These are phyloP conservation scores for Ceratobasidium theobromae DNA, from an alignment of 1,284 basidiomycete species.

Conservation along the genomic window DNA sequence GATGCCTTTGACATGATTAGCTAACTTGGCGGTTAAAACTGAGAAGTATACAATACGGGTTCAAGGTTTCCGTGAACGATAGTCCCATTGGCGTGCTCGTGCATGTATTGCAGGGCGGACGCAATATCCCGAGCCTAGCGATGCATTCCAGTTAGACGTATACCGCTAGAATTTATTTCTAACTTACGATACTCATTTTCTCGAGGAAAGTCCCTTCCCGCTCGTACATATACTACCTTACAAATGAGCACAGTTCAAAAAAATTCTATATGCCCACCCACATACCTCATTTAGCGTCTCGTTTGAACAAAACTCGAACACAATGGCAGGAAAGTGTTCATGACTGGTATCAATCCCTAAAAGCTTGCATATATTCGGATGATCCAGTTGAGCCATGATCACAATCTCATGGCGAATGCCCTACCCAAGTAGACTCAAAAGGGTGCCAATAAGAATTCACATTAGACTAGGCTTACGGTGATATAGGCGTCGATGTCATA, in stretches of 20 bases:
- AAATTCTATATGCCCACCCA: not conserved
- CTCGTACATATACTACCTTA: not conserved
- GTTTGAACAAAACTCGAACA: not conserved
- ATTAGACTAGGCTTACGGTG: not conserved
- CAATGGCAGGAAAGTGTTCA: not conserved
- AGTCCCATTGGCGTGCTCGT: slow-evolving; percentile 3
- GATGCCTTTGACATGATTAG: not conserved
- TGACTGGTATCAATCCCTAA: slow-evolving; percentile 16
- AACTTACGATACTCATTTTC: not conserved
- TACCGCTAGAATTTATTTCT: not conserved
- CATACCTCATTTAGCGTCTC: not conserved
- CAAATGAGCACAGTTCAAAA: not conserved
- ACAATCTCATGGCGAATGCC: slow-evolving; percentile 5
- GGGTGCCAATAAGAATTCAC: not conserved
- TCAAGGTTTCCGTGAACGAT: not conserved
- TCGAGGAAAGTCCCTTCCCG: not conserved
- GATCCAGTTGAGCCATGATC: not conserved
- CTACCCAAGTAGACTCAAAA: not conserved
- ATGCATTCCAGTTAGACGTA: not conserved
- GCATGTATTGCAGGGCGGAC: not conserved
- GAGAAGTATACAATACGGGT: not conserved
- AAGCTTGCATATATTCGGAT: slow-evolving; percentile 4
- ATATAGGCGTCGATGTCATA: not conserved
- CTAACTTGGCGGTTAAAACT: not conserved
- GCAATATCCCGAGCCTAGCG: not conserved